A percentile compares a stretch with the other conserved stretches of the same genome.
phyloP scores from a whole-genome alignment of 73 alveolate species.

The Paramecium sonneborni region DNA sequence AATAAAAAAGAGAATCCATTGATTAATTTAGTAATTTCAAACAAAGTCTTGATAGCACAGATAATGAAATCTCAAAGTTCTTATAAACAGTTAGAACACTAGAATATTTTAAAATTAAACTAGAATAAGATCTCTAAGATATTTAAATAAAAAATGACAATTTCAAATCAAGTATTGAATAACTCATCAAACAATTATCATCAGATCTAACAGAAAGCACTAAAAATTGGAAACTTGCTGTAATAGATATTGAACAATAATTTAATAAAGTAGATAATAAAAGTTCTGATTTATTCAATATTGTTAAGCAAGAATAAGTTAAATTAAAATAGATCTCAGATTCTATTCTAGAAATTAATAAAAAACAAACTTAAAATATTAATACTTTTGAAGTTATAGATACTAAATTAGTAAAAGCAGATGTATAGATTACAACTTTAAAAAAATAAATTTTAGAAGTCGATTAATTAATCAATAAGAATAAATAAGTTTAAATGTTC shows the following conservation, averaged over 20 bases:
- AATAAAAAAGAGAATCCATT: background rate
- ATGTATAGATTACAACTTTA: background rate
- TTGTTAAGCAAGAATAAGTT: background rate
- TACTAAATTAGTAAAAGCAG: background rate
- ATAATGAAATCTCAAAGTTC: background rate
- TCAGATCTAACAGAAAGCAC: background rate
- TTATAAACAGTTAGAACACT: background rate
- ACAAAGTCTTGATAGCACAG: too few relatives aligned
- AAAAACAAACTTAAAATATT: background rate
- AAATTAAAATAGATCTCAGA: background rate
- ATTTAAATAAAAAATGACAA: background rate
- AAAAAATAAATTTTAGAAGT: conserved; percentile 11
- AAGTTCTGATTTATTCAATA: background rate
- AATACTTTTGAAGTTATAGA: background rate
- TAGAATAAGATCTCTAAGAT: background rate
- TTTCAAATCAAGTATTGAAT: background rate
- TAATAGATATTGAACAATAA: background rate
- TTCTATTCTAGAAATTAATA: background rate
- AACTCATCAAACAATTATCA: background rate
- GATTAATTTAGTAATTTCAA: too few relatives aligned
- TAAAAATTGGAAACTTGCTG: background rate
- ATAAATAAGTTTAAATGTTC: background rate
- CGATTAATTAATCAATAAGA: background rate
- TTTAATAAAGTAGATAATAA: background rate
- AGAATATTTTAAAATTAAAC: background rate